Base-by-base conservation (phyloP, 805 yeast species). In the Tanozyma kutaoensis region DNA sequence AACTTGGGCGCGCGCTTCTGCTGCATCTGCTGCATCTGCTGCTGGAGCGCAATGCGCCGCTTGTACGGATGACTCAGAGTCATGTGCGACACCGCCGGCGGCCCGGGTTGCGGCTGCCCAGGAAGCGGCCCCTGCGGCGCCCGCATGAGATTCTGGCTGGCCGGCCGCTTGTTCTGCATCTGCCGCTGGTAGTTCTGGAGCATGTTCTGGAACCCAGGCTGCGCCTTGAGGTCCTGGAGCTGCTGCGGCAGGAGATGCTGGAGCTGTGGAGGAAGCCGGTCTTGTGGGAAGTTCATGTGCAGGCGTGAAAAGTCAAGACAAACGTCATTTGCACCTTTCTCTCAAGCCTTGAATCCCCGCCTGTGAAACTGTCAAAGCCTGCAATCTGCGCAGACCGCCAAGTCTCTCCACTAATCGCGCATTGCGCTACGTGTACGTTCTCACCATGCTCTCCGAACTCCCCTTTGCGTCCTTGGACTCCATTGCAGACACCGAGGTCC, bases 161-260 rank as follows among this genome's bases (percentile, higher is more conserved):
- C 22, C 21, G 25, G 29, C 20, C 21, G 20, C 24, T 43, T 66
- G 25, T 62, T 58, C 34, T 36, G 42, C 31, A 41, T 46, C 37
- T 54, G 66, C 24, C 55, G 41, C 35, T 53, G 64, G 35, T 54
- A 44, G 43, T 57, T 58, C 34, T 45, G 49, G 26, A 62, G 44
- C 33, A 55, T 53, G 18, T 52, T 53, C 37, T 53, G 65, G 29
- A 55, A 52, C 34, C 58, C 66, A 3, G 63, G 61, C 37, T 58
- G 66, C 35, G 43, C 53, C 32, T 52, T 52, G 31, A 57, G 41
- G 30, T 55, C 62, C 35, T 58, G 63, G 23, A 56, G 46, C 30
- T 55, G 66, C 37, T 58, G 62, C 14, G 65, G 61, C 14, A 58
- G 42, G 22, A 58, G 38, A 27, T 55, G 53, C 23, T 34, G 40